Evolutionary conservation across 768 basidiomycete genomes (phyloP).

Genomic region (Phaeotremella fagi): DNA sequence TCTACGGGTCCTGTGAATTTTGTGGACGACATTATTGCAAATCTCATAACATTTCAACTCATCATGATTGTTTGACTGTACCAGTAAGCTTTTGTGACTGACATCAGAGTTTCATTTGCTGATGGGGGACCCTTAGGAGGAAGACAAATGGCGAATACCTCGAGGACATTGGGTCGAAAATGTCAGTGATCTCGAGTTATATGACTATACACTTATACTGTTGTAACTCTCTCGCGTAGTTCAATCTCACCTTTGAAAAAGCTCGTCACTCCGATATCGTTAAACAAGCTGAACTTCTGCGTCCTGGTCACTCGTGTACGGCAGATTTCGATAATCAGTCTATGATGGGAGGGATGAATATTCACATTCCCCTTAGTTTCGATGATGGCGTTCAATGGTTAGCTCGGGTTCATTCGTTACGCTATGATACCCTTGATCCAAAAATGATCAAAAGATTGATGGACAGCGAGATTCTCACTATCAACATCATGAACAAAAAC

Average conservation of each 20-base stretch:
- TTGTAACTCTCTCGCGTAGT: not conserved
- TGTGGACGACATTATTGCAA: not conserved
- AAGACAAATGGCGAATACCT: not conserved
- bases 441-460: not conserved
- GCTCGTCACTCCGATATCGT: not conserved
- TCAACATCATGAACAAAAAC: not conserved
- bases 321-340: not conserved
- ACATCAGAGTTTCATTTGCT: not conserved
- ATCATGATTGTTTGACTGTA: not conserved
- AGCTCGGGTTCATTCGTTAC: not conserved
- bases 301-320: conserved; percentile 1
- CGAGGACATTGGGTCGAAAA: not conserved
- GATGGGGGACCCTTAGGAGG: not conserved
- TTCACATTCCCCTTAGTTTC: not conserved
- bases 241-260: not conserved
- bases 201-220: not conserved
- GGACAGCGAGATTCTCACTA: not conserved
- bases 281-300: not conserved
- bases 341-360: not conserved
- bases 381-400: conserved; percentile 1
- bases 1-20: not conserved
- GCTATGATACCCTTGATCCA: not conserved
- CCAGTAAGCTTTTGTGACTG: not conserved
- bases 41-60: not conserved
- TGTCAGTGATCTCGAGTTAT: not conserved